Evolutionary conservation across 805 yeast genomes (phyloP).

Genomic region (Kurtzmaniella fragi): DNA sequence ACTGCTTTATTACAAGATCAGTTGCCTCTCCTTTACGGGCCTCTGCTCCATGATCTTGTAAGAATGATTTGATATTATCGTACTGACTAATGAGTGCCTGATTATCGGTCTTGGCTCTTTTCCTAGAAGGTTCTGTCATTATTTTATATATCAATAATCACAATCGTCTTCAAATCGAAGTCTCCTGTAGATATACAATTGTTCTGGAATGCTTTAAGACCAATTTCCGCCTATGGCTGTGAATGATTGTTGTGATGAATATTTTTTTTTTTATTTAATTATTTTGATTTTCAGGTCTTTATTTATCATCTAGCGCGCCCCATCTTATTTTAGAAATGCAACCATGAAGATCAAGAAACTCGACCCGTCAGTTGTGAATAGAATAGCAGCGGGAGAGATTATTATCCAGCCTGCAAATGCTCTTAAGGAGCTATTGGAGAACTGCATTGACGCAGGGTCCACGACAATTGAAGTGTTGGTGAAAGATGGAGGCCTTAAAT

Average conservation of each 20-base stretch:
- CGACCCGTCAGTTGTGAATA: slow-evolving; percentile 71
- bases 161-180: too few relatives aligned
- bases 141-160: too few relatives aligned
- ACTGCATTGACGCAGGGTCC: slow-evolving; percentile 82
- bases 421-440: slow-evolving; percentile 86
- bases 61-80: slow-evolving; percentile 21
- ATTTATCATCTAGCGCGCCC: too few relatives aligned
- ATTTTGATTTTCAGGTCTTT: too few relatives aligned
- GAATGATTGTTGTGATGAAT: too few relatives aligned
- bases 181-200: too few relatives aligned
- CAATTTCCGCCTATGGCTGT: too few relatives aligned
- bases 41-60: slow-evolving; percentile 38
- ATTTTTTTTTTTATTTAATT: too few relatives aligned
- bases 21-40: slow-evolving; percentile 59
- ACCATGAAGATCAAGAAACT: slow-evolving; percentile 25
- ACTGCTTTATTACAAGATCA: slow-evolving; percentile 37
- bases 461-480: slow-evolving; percentile 70
- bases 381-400: slow-evolving; percentile 97
- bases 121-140: background rate
- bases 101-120: slow-evolving; percentile 11
- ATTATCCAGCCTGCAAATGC: slow-evolving; percentile 94
- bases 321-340: too few relatives aligned
- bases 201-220: too few relatives aligned
- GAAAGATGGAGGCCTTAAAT: slow-evolving; percentile 89
- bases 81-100: slow-evolving; percentile 17